A percentile compares a stretch with the other conserved stretches of the same genome.
Conservation (phyloP, 78 protist genomes). For the Dictyostelium intermedium region DNA sequence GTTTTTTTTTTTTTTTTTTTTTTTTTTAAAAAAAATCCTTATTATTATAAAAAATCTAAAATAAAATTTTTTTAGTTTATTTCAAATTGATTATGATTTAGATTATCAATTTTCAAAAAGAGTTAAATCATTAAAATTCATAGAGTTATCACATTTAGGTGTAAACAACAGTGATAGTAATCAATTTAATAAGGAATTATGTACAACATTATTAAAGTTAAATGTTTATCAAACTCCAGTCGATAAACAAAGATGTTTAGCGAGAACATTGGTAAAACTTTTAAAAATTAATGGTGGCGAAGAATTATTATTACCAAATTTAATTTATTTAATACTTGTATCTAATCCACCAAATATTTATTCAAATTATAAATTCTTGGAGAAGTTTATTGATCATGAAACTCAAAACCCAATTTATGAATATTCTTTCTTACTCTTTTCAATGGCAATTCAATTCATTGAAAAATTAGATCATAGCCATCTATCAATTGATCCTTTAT, state of each 20-base stretch:
- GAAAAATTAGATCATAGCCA: constrained; percentile 56
- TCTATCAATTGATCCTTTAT: constrained; percentile 27
- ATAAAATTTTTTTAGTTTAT: too few species aligned
- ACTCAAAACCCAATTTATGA: constrained; percentile 28
- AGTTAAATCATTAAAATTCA: constrained; percentile 42
- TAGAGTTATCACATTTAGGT: constrained; percentile 51
- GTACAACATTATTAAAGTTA: not conserved
- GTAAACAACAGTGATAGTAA: not conserved
- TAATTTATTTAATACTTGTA: constrained; percentile 23
- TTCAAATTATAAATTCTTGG: constrained; percentile 42
- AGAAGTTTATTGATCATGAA: not conserved
- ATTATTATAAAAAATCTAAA: too few species aligned
- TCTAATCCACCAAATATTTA: constrained; percentile 52
- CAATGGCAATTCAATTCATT: constrained; percentile 52
- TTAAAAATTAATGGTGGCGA: constrained; percentile 11
- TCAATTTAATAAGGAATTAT: not conserved
- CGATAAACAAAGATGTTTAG: constrained; percentile 53
- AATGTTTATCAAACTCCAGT: constrained; percentile 61
- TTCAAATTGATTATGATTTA: constrained; percentile 35
- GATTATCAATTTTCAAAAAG: constrained; percentile 20
- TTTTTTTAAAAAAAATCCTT: not conserved
- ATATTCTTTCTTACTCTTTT: not conserved
- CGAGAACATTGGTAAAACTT: constrained; percentile 22
- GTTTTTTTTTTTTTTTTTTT: too few species aligned
- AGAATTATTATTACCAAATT: constrained; percentile 45